Evolutionary conservation across 345 rosid species (phyloP).

Genomic region (Hibiscus trionum): DNA sequence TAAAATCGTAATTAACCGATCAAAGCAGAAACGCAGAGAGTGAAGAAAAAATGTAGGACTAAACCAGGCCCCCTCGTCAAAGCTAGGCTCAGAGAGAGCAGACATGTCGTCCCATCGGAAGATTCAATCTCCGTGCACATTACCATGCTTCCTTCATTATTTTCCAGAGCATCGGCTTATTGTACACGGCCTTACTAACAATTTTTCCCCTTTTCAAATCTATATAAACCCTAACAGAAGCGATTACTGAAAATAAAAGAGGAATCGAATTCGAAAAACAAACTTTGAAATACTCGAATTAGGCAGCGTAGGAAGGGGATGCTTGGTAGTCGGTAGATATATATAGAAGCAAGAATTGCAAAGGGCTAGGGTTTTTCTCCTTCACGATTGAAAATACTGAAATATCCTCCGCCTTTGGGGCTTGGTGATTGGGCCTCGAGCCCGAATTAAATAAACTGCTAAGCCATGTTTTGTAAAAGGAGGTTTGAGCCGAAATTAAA

Average conservation of each 20-base stretch:
- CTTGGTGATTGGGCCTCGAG: too few relatives aligned
- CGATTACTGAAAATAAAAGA: too few relatives aligned
- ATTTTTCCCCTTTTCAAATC: too few relatives aligned
- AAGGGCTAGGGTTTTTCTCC: neutral
- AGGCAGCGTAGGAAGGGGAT: neutral
- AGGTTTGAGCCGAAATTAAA: too few relatives aligned
- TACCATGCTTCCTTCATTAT: conserved; percentile 48
- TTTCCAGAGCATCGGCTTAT: conserved; percentile 56
- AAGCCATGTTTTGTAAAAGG: too few relatives aligned
- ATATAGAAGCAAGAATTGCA: neutral
- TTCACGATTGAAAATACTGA: neutral
- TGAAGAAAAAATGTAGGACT: conserved; percentile 13
- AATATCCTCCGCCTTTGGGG: neutral
- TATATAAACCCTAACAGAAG: too few relatives aligned
- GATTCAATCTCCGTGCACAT: conserved; percentile 32
- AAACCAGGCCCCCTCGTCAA: conserved; percentile 34
- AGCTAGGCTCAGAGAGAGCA: conserved; percentile 30
- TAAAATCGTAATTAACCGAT: too few relatives aligned
- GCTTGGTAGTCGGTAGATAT: neutral
- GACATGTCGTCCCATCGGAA: conserved; percentile 24
- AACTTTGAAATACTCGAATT: too few relatives aligned
- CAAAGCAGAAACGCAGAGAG: neutral
- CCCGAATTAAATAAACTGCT: too few relatives aligned
- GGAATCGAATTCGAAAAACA: too few relatives aligned
- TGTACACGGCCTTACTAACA: neutral